Base-by-base conservation (phyloP, 2,329 filamentous ascomycete genomes). In the Alternaria consortialis region DNA sequence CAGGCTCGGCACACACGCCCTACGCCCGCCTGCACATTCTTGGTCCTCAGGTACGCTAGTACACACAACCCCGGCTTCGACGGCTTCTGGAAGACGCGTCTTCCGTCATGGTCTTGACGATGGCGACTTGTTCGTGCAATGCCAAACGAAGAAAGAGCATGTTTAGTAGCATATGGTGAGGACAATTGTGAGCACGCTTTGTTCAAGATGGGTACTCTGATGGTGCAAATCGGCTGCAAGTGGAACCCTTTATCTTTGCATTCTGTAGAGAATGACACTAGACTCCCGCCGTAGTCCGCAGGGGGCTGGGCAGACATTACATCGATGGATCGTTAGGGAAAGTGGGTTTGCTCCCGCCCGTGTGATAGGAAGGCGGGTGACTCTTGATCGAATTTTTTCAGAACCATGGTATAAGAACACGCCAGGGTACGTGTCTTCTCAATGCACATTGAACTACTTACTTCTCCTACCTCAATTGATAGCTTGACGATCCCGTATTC, bases 321-420 rank as follows among this genome's bases (percentile, higher is more conserved):
- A 57, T 62, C 50, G 39, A 48, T 56, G 53, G 53, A 56, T 56
- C 46, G 46, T 39, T 56, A 47, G 46, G 57, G 57, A 52, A 50
- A 46, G 57, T 60, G 46, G 57, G 57, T 46, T 60, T 56, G 25
- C 52, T 59, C 57, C 48, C 36, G 61, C 53, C 58, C 71, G 63
- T 69, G 66, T 73, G 72, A 74, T 69, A 67, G 58, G 61, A 56
- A 64, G 52, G 64, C 46, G 46, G 67, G 62, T 74, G 72, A 73
- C 72, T 72, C 69, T 62, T 59, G 54, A 58, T 53, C 57, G 61
- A 61, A 65, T 61, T 65, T 65, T 65, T 60, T 56, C 53, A 32
- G 56, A 34, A 53, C 56, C 50, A 27, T 39, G 36, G 63, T 72
- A 69, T 66, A 70, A 71, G 59, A 62, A 37, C 54, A 55, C 50